These are phyloP conservation scores for Colletotrichum sp. DNA, from an alignment of 2,329 filamentous ascomycete genomes.

Conservation along the genomic window DNA sequence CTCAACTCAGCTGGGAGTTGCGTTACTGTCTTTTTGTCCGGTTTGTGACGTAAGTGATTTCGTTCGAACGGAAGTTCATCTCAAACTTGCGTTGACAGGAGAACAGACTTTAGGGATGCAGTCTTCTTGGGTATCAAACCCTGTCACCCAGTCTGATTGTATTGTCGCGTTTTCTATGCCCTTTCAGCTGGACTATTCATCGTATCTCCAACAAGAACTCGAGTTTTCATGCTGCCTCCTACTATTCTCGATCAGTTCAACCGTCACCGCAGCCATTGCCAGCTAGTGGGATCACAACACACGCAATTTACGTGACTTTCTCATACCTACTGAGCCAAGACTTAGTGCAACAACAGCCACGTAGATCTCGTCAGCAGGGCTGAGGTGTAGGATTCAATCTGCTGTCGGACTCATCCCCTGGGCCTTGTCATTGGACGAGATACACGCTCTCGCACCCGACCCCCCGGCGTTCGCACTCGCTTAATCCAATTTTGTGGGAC, in stretches of 20 bases:
- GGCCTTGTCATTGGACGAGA: neutral
- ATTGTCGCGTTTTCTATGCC: fast-evolving
- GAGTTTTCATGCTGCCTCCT: neutral
- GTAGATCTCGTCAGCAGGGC: neutral
- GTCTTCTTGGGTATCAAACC: fast-evolving
- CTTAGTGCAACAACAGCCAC: neutral
- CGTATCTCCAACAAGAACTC: neutral
- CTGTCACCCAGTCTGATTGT: neutral
- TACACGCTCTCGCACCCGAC: neutral
- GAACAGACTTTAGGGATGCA: neutral
- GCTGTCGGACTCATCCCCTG: neutral
- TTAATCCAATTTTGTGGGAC: neutral
- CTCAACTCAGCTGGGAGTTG: neutral
- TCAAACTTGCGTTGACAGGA: neutral
- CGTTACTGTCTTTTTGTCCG: neutral
- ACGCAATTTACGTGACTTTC: neutral
- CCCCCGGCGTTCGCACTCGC: neutral
- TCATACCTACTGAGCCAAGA: neutral
- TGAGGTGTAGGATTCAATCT: neutral
- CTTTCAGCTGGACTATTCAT: fast-evolving
- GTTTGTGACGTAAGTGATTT: neutral
- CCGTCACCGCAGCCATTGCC: neutral
- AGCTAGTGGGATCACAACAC: neutral
- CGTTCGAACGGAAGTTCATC: neutral
- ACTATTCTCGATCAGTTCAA: neutral